Evolutionary conservation across 257 asterid genomes (phyloP), one percentile per base, ranked within the genome.

Genomic region (Salvia hispanica): DNA sequence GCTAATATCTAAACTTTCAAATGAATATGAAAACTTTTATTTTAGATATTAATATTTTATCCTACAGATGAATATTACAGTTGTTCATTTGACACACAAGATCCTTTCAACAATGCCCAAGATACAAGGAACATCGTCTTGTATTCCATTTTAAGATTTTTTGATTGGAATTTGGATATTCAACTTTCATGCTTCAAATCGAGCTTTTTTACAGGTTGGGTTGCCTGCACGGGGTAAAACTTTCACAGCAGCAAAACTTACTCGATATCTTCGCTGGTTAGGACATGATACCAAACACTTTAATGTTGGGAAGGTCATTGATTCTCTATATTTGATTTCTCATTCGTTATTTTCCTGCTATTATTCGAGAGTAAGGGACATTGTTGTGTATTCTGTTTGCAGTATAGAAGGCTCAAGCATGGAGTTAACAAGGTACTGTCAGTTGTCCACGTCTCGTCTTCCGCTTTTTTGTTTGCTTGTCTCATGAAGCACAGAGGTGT

Each of bases 171-270:
- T 25, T 25, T 25, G 15, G 21, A 10, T 66, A 40, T 39, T 25
- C 31, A 25, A 42, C 42, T 64, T 64, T 44, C 67, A 58, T 69
- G 70, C 34, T 62, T 52, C 51, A 53, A 9, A 15, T 67, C 75
- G 64, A 70, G 74, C 75, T 57, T 69, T 36, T 61, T 70, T 44
- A 66, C 81, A 93, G 99, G 99, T 93, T 79, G 99, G 99, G 58
- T 78, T 93, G 80, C 99, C 99, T 64, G 99, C 97, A 72, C 95
- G 99, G 51, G 99, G 99, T 15, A 93, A 93, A 83, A 93, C 99
- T 44, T 93, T 93, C 83, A 93, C 99, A 7, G 97, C 99, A 18
- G 99, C 96, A 77, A 93, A 93, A 83, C 99, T 93, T 55, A 93
- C 99, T 61, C 82, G 99, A 70, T 93, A 93, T 84, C 99, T 93